Base-by-base conservation (phyloP, 2,329 filamentous ascomycete species). In the Alternaria sp. region DNA sequence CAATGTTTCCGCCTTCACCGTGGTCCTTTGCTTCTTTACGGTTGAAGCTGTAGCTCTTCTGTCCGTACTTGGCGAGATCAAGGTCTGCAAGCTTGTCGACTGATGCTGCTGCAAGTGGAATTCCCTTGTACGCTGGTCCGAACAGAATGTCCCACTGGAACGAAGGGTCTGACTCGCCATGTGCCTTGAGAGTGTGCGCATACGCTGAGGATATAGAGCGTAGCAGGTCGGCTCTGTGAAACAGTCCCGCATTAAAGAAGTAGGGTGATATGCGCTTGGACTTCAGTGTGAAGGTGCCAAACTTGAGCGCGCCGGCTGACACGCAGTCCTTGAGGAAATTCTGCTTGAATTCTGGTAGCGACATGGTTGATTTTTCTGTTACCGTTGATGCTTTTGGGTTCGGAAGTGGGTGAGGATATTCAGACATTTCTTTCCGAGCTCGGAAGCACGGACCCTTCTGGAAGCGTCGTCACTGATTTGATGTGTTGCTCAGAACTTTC, bases 11-110 rank as follows among this genome's bases (percentile, higher is more conserved):
- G 34, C 94, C 94, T 81, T 99, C 95, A 44, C 95, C 94, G 78
- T 98, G 94, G 74, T 93, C 91, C 84, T 98, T 98, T 73, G 90
- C 91, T 82, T 98, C 95, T 82, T 98, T 98, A 74, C 95, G 88
- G 81, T 98, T 96, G 82, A 96, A 98, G 34, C 89, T 90, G 82
- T 97, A 98, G 74, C 89, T 92, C 58, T 91, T 84, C 43, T 85
- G 81, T 57, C 87, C 87, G 80, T 91, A 95, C 63, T 84, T 87
- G 51, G 82, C 80, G 18, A 86, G 82, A 64, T 92, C 88, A 11
- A 93, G 81, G 72, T 89, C 86, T 54, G 88, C 87, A 12, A 98
- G 87, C 78, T 93, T 91, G 75, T 91, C 87, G 38, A 90, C 86
- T 16, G 93, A 90, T 3, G 91, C 86, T 16, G 91, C 89, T 44